Percentiles rank a stretch among this genome's conserved stretches.
These are phyloP conservation scores for Gossypium australe DNA, from an alignment of 345 rosid species.

Conservation along the genomic window DNA sequence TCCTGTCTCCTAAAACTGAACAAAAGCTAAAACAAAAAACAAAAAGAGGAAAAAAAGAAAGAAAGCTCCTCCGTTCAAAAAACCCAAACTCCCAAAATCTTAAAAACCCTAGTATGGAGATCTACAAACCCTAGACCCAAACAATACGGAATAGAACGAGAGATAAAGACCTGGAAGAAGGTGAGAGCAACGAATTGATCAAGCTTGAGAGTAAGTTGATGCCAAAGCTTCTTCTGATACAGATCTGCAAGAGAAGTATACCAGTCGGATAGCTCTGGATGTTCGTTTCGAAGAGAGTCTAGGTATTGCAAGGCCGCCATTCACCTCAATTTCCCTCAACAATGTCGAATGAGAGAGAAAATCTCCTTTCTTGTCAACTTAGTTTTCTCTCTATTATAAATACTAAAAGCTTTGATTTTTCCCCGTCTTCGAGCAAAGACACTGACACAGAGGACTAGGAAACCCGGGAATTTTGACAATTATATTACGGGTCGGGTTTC, in stretches of 20 bases:
- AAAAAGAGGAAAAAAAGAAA: neutral
- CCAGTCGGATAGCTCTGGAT: conserved; percentile 93
- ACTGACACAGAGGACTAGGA: no score
- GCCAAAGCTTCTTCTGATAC: conserved; percentile 99
- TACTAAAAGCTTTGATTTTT: no score
- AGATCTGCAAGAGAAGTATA: conserved; percentile 83
- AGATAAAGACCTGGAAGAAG: conserved; percentile 55
- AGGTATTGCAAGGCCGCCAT: conserved; percentile 75
- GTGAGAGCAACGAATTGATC: conserved; percentile 63
- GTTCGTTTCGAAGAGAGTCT: conserved; percentile 30
- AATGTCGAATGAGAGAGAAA: neutral
- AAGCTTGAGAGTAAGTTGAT: conserved; percentile 53
- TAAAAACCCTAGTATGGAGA: conserved; percentile 3
- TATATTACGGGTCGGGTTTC: no score
- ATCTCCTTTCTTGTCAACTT: no score
- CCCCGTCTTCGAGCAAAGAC: no score
- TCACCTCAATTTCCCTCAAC: conserved; percentile 12
- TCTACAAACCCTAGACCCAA: neutral
- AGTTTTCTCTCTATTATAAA: no score
- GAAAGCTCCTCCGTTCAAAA: neutral
- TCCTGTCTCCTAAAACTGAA: no score
- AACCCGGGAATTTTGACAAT: no score
- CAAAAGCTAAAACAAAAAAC: neutral
- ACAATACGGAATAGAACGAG: neutral
- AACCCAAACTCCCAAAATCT: neutral